A percentile compares a stretch with the other conserved stretches of the same genome.
phyloP scores from a whole-genome alignment of 805 yeast species.

The Wickerhamiella cacticola region DNA sequence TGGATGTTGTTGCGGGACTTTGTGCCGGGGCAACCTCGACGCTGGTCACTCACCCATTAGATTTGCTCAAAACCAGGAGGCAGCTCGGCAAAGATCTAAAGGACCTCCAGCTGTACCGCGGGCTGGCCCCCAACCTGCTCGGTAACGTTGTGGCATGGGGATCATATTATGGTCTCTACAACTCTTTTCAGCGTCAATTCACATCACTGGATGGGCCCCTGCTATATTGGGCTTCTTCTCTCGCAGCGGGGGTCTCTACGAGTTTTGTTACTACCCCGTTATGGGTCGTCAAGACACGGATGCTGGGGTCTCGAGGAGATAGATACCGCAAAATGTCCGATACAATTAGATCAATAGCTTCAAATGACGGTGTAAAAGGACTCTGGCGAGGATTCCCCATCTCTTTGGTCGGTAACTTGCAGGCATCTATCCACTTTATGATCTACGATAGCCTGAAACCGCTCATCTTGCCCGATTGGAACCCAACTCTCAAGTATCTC shows the following conservation, averaged over 20 bases:
- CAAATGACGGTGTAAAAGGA: slow-evolving; percentile 46
- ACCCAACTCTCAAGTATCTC: slow-evolving; percentile 44
- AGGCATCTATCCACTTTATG: slow-evolving; percentile 80
- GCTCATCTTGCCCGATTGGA: slow-evolving; percentile 11
- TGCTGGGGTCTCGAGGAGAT: slow-evolving; percentile 41
- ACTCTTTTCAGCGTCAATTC: slow-evolving; percentile 37
- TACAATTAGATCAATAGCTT: slow-evolving; percentile 41
- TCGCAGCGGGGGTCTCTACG: slow-evolving; percentile 63
- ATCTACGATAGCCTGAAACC: slow-evolving; percentile 68
- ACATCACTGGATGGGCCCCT: slow-evolving; percentile 2
- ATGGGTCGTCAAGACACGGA: slow-evolving; percentile 90
- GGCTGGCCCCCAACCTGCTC: slow-evolving; percentile 62
- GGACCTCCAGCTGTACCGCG: slow-evolving; percentile 42
- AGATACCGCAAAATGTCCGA: slow-evolving; percentile 48
- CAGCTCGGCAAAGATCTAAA: slow-evolving; percentile 41
- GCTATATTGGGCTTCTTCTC: slow-evolving; percentile 38
- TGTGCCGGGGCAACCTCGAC: slow-evolving; percentile 61
- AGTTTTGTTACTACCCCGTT: slow-evolving; percentile 77
- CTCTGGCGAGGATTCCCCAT: slow-evolving; percentile 69
- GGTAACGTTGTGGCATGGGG: slow-evolving; percentile 91
- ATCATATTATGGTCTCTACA: slow-evolving; percentile 67
- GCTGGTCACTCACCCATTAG: slow-evolving; percentile 75
- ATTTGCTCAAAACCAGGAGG: slow-evolving; percentile 67
- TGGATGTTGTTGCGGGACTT: slow-evolving; percentile 14
- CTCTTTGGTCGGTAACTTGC: slow-evolving; percentile 69